phyloP scores from a whole-genome alignment of 164 flowering plant genomes.

The Taxillus chinensis region DNA sequence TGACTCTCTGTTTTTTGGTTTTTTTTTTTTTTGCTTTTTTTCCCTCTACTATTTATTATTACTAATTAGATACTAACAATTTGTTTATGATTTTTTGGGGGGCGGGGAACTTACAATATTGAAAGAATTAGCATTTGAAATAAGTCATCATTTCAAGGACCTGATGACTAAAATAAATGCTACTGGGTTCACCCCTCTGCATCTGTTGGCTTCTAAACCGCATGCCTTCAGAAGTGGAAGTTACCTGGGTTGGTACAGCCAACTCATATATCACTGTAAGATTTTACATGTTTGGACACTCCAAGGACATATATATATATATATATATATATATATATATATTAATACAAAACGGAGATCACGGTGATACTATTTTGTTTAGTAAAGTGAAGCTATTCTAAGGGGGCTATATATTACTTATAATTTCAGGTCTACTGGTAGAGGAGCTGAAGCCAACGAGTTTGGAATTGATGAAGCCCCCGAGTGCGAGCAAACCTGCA shows the following conservation, averaged over 20 bases:
- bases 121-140: conserved; percentile 31
- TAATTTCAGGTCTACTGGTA: conserved; percentile 12
- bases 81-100: background rate
- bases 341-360: no score
- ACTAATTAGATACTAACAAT: background rate
- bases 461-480: background rate
- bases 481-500: background rate
- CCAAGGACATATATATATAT: background rate
- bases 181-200: conserved; percentile 30
- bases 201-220: conserved; percentile 27
- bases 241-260: conserved; percentile 4
- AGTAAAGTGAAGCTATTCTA: no score
- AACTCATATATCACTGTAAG: conserved; percentile 23
- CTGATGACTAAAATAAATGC: conserved; percentile 15
- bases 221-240: conserved; percentile 26
- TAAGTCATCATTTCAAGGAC: conserved; percentile 10
- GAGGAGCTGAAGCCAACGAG: conserved; percentile 7
- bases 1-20: no score
- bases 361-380: no score
- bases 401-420: background rate
- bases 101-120: no score
- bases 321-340: no score
- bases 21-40: no score
- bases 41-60: background rate
- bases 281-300: background rate